These are phyloP conservation scores for Biscogniauxia marginata DNA, from an alignment of 2,329 filamentous ascomycete genomes.

Conservation along the genomic window DNA sequence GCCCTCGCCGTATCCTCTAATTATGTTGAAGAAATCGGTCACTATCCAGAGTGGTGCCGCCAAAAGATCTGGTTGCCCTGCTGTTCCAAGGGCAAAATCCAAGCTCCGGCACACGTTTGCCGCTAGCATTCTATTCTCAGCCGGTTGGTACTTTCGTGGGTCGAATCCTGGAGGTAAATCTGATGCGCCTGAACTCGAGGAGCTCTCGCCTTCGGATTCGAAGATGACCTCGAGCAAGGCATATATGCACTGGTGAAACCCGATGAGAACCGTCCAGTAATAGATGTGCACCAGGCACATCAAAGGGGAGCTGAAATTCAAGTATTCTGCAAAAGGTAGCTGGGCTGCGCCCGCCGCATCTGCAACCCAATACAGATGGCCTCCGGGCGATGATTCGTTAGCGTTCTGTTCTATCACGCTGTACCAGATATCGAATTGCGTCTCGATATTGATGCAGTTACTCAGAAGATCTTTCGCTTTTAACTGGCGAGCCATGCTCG, in stretches of 20 bases:
- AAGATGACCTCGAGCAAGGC: constrained; percentile 44
- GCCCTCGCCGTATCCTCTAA: constrained; percentile 21
- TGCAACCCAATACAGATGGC: constrained; percentile 40
- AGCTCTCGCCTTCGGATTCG: constrained; percentile 41
- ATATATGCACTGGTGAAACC: constrained; percentile 49
- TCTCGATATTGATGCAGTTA: constrained; percentile 47
- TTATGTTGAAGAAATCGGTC: constrained; percentile 24
- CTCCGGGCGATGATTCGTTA: constrained; percentile 14
- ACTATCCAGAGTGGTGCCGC: constrained; percentile 29
- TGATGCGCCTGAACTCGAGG: constrained; percentile 37
- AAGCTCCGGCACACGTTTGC: constrained; percentile 50
- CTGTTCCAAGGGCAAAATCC: constrained; percentile 44
- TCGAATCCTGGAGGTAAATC: constrained; percentile 41
- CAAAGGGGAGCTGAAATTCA: constrained; percentile 44
- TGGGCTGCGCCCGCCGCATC: constrained; percentile 25
- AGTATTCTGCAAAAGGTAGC: constrained; percentile 45
- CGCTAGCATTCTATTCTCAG: constrained; percentile 44
- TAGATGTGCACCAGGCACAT: constrained; percentile 49
- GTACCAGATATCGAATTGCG: constrained; percentile 49
- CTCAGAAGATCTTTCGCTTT: constrained; percentile 48
- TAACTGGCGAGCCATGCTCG: constrained; percentile 41
- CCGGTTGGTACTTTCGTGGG: constrained; percentile 38
- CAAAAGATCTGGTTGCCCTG: constrained; percentile 32
- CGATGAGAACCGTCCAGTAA: constrained; percentile 53
- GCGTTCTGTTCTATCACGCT: constrained; percentile 21